Base-by-base conservation (phyloP, 257 asterid species). In the Sherardia arvensis region DNA sequence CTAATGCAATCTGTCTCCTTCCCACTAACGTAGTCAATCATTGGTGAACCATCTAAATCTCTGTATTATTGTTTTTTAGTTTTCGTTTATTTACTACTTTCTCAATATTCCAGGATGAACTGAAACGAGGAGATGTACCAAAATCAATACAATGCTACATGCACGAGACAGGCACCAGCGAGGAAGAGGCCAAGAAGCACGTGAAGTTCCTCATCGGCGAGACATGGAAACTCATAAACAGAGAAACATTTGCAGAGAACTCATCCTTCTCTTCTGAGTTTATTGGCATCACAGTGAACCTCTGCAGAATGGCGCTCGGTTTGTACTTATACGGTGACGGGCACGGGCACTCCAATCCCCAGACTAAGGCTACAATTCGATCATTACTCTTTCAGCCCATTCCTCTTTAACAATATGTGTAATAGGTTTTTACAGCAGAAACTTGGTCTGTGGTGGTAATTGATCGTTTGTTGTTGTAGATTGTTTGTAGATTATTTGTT, bases 291-390 rank as follows among this genome's bases (percentile, higher is more conserved):
- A 77, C 74, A 7, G 69, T 61, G 53, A 73, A 74, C 59, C 65
- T 79, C 27, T 76, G 75, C 0, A 78, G 91, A 65, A 76, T 77
- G 83, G 79, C 84, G 14, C 84, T 76, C 8, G 76, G 67, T 48
- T 59, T 86, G 56, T 84, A 86, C 49, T 76, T 74, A 33, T 33
- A 77, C 34, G 95, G 86, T 57, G 95, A 84, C 71, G 91, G 88
- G 0, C 77, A 71, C 53, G 91, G 92, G 1, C 26, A 21, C 40
- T 77, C 76, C 21, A 64, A 67, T 65, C 59, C 66, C 7, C 20
- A 57, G 4, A 75, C 61, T 4, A 73, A 49, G 33, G 53, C 70
- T 1, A 75, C 59, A 4, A 75, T 83, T 22, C 28, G 28, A 0
- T 60, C 59, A 2, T 29, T 78, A 51, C 61, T 85, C 9, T 76